A percentile compares a stretch with the other conserved stretches of the same genome.
Conservation (phyloP, 1,139 yeast species). For the Sugiyamaella castrensis region DNA sequence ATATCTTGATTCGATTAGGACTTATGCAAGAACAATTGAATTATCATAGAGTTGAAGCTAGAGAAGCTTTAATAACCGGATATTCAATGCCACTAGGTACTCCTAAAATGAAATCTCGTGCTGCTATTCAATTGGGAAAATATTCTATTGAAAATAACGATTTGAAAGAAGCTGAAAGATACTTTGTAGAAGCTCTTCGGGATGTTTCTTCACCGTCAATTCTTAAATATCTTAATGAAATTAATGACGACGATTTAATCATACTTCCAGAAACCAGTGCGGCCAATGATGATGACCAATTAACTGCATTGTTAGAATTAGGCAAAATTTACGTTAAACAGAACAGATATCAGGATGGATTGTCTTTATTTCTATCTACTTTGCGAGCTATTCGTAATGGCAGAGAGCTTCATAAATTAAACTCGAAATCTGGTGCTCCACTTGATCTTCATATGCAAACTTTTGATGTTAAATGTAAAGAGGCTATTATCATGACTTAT, state of each 20-base stretch:
- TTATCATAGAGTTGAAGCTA: constrained; percentile 32
- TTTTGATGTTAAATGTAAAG: constrained; percentile 26
- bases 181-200: constrained; percentile 44
- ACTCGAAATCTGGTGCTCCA: constrained; percentile 1
- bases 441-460: constrained; percentile 12
- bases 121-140: constrained; percentile 31
- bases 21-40: constrained; percentile 30
- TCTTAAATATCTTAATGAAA: constrained; percentile 21
- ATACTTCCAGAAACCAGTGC: constrained; percentile 11
- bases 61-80: constrained; percentile 34
- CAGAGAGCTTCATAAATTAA: constrained; percentile 5
- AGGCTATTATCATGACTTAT: constrained; percentile 52
- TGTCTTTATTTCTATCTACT: constrained; percentile 35
- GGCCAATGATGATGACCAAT: constrained; percentile 16
- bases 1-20: constrained; percentile 39
- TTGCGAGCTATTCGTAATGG: constrained; percentile 29
- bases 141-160: constrained; percentile 24
- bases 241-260: not conserved
- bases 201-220: constrained; percentile 40
- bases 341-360: constrained; percentile 29
- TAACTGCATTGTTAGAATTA: constrained; percentile 29
- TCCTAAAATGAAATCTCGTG: constrained; percentile 29
- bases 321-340: constrained; percentile 33
- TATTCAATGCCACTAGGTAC: constrained; percentile 35
- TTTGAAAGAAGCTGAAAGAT: constrained; percentile 37